phyloP scores from a whole-genome alignment of 306 rosid genomes.

The Luffa aegyptiaca region DNA sequence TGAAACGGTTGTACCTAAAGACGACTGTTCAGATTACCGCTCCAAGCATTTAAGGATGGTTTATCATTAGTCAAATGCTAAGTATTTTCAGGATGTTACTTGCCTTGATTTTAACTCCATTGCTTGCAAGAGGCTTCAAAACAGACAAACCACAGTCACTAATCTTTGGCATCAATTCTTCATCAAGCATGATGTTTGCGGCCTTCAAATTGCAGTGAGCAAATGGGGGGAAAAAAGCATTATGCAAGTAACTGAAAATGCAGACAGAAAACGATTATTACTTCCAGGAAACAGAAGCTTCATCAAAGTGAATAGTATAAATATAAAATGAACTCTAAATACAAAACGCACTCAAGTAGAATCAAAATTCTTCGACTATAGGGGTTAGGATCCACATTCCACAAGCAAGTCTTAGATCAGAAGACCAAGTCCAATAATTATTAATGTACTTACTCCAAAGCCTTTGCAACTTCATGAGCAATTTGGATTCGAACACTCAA shows the following conservation, averaged over 20 bases:
- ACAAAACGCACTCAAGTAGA: not conserved
- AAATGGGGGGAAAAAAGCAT: conserved; percentile 60
- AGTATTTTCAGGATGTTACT: conserved; percentile 8
- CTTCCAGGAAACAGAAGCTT: not conserved
- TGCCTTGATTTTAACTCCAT: conserved; percentile 39
- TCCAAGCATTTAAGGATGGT: not conserved
- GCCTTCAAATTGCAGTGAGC: conserved; percentile 79
- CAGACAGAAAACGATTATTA: conserved; percentile 2
- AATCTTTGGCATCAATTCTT: conserved; percentile 58
- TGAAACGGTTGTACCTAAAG: not conserved
- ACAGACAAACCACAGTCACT: conserved; percentile 61
- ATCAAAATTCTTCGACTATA: not conserved
- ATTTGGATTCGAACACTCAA: conserved; percentile 63
- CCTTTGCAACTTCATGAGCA: conserved; percentile 71
- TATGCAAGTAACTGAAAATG: conserved; percentile 68
- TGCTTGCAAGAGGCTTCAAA: conserved; percentile 57
- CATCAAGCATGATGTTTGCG: conserved; percentile 74
- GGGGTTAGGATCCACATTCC: not conserved
- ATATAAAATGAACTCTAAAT: no score
- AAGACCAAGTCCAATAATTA: conserved; percentile 1
- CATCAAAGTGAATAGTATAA: not conserved
- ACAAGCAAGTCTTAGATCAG: not conserved
- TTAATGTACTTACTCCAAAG: conserved; percentile 59
- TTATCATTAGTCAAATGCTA: not conserved
- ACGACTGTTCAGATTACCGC: not conserved